phyloP scores from a whole-genome alignment of 495 filamentous ascomycete species.

The Podospora anserina region DNA sequence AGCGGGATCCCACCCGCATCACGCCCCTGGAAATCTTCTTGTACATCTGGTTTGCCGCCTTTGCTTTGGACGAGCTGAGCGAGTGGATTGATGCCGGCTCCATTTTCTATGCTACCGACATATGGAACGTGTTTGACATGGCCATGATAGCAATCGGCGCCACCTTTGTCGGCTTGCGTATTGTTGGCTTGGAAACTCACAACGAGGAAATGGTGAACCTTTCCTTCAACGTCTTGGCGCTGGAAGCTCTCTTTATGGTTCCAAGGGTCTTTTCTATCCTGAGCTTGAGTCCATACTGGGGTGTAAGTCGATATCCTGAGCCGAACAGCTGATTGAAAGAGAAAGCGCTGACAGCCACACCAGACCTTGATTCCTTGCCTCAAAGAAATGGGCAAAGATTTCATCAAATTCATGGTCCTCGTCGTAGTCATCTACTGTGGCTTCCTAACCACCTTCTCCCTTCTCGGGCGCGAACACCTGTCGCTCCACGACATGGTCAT shows the following conservation, averaged over 20 bases:
- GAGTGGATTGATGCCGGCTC: constrained; percentile 80
- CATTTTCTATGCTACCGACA: constrained; percentile 79
- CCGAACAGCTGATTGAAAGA: neutral
- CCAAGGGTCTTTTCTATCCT: constrained; percentile 87
- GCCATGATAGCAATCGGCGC: constrained; percentile 80
- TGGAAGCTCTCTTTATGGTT: constrained; percentile 88
- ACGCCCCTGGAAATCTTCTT: constrained; percentile 53
- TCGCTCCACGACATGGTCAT: constrained; percentile 75
- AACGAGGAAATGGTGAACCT: constrained; percentile 64
- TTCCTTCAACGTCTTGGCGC: constrained; percentile 81
- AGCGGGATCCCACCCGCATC: constrained; percentile 48
- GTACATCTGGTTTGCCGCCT: constrained; percentile 73
- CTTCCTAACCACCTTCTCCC: constrained; percentile 88
- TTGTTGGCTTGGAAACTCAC: constrained; percentile 65
- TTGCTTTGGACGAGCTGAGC: constrained; percentile 82
- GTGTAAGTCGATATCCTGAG: constrained; percentile 33
- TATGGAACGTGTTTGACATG: constrained; percentile 89
- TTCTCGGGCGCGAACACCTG: constrained; percentile 76
- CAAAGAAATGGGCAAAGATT: constrained; percentile 93
- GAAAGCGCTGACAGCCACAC: constrained; percentile 5
- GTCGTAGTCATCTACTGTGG: constrained; percentile 79
- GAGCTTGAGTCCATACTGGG: constrained; percentile 88
- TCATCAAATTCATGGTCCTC: constrained; percentile 85
- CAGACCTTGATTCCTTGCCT: constrained; percentile 69
- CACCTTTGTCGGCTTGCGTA: constrained; percentile 68